phyloP scores from a whole-genome alignment of 2,329 filamentous ascomycete genomes.

The Alternaria hordeiaustralica region DNA sequence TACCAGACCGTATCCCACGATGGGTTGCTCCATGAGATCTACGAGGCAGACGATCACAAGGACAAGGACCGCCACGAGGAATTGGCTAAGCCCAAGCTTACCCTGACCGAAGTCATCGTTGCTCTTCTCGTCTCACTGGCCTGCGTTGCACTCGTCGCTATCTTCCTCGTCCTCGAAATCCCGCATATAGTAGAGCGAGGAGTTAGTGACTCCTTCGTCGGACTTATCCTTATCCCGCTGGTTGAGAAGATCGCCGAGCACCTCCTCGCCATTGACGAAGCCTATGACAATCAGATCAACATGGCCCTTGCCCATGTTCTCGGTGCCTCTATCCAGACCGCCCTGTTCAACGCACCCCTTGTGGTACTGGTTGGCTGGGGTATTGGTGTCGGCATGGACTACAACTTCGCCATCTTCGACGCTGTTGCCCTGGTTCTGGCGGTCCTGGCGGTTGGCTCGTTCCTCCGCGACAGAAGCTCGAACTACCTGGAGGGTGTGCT shows the following conservation, averaged over 20 bases:
- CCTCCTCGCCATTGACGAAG: conserved; percentile 82
- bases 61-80: conserved; percentile 71
- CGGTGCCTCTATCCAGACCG: conserved; percentile 86
- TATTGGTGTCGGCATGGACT: conserved; percentile 67
- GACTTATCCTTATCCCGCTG: conserved; percentile 79
- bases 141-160: conserved; percentile 75
- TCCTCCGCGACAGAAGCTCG: conserved; percentile 84
- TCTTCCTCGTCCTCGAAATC: conserved; percentile 77
- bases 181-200: conserved; percentile 62
- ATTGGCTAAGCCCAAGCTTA: conserved; percentile 69
- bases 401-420: conserved; percentile 89
- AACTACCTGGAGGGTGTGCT: conserved; percentile 90
- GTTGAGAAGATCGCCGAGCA: conserved; percentile 87
- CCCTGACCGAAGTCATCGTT: conserved; percentile 73
- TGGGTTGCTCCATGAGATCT: conserved; percentile 75
- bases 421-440: conserved; percentile 80
- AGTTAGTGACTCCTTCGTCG: conserved; percentile 62
- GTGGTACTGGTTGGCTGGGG: conserved; percentile 87
- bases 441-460: conserved; percentile 86
- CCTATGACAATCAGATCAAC: conserved; percentile 84
- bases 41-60: conserved; percentile 71
- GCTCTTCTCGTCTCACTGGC: conserved; percentile 69
- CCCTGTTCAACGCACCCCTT: conserved; percentile 84
- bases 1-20: conserved; percentile 82
- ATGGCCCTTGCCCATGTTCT: conserved; percentile 85